Percentiles rank a stretch among this genome's conserved stretches.
Conservation (phyloP, 2,329 filamentous ascomycete genomes). For the Rhytidhysteron rufulum region DNA sequence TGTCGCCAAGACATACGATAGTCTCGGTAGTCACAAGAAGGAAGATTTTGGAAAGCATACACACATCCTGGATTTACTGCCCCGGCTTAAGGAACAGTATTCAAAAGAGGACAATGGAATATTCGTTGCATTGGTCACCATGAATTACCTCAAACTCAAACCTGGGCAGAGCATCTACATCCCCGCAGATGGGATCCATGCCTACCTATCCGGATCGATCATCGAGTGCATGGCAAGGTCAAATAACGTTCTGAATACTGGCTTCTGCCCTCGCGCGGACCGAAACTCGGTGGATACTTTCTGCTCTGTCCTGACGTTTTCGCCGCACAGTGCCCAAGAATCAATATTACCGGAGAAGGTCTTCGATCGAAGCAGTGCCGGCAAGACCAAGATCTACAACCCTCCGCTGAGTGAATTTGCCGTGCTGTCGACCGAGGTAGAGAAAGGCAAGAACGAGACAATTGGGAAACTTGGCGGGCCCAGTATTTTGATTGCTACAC, state of each 20-base stretch:
- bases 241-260: slow-evolving; percentile 71
- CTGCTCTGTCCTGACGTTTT: slow-evolving; percentile 59
- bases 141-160: slow-evolving; percentile 68
- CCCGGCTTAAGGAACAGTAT: slow-evolving; percentile 63
- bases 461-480: slow-evolving; percentile 57
- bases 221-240: slow-evolving; percentile 75
- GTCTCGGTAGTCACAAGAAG: slow-evolving; percentile 47
- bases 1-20: slow-evolving; percentile 52
- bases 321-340: slow-evolving; percentile 56
- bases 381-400: slow-evolving; percentile 60
- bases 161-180: slow-evolving; percentile 67
- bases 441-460: slow-evolving; percentile 55
- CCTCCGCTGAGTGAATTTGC: slow-evolving; percentile 71
- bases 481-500: slow-evolving; percentile 60
- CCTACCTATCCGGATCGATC: slow-evolving; percentile 69
- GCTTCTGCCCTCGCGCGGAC: slow-evolving; percentile 67
- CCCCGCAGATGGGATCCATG: slow-evolving; percentile 70
- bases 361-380: slow-evolving; percentile 52
- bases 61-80: slow-evolving; percentile 63
- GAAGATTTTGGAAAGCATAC: slow-evolving; percentile 49
- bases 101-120: slow-evolving; percentile 60
- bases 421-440: slow-evolving; percentile 59
- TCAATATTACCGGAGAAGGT: slow-evolving; percentile 50
- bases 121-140: slow-evolving; percentile 65
- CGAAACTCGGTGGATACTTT: slow-evolving; percentile 64